Base-by-base conservation (phyloP, 2,329 filamentous ascomycete species). In the Domatiomyces globalis region DNA sequence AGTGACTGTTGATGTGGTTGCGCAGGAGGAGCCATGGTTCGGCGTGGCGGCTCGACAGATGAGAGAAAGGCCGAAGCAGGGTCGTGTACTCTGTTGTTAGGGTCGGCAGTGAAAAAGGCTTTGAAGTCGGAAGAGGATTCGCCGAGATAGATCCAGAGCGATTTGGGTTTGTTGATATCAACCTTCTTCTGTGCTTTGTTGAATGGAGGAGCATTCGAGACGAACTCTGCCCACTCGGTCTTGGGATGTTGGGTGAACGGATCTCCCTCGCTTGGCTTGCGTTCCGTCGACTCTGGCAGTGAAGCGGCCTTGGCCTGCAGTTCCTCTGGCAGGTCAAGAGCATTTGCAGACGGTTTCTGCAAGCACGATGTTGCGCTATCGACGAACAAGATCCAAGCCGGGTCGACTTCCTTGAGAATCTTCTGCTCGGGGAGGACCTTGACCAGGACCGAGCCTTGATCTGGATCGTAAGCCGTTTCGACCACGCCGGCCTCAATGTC, bases 401-500 rank as follows among this genome's bases (percentile, higher is more conserved):
- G 73, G 71, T 54, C 85, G 83, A 63, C 87, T 61, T 81, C 76
- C 46, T 84, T 78, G 12, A 56, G 43, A 29, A 76, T 81, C 67
- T 79, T 89, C 81, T 86, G 85, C 65, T 84, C 83, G 36, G 92
- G 90, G 59, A 96, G 73, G 56, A 95, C 77, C 61, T 94, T 85
- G 43, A 96, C 68, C 25, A 95, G 47, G 12, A 61, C 42, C 10
- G 72, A 19, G 94, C 69, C 51, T 76, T 84, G 63, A 85, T 78
- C 69, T 95, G 90, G 50, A 79, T 79, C 17, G 70, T 71, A 53
- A 85, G 75, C 59, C 95, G 96, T 69, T 95, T 86, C 20, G 46
- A 98, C 83, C 50, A 87, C 74, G 49, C 88, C 92, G 39, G 88
- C 92, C 67, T 94, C 94, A 43, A 96, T 92, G 51, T 96, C 87